Conservation (phyloP, 106 monocot genomes). For the Vanilla planifolia region DNA sequence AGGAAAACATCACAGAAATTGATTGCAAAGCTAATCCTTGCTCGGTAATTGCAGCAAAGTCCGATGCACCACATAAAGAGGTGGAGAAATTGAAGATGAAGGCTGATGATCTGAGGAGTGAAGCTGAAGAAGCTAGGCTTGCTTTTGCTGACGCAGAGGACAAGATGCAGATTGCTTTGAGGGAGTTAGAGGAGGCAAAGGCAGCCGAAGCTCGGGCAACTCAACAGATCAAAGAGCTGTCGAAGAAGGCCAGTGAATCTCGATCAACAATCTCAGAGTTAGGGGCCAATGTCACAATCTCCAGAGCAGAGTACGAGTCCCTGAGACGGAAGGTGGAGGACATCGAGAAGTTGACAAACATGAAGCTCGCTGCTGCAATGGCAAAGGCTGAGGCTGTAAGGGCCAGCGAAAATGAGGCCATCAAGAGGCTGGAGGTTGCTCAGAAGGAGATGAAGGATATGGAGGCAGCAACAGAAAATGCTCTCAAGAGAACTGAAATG, state of each 20-base stretch:
- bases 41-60: conserved; percentile 31
- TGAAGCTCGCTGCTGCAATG: conserved; percentile 53
- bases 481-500: conserved; percentile 49
- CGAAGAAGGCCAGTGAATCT: conserved; percentile 27
- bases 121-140: conserved; percentile 32
- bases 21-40: conserved; percentile 48
- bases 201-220: conserved; percentile 40
- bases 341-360: conserved; percentile 39
- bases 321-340: conserved; percentile 48
- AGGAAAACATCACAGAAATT: conserved; percentile 31
- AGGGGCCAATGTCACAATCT: conserved; percentile 40
- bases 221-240: conserved; percentile 33
- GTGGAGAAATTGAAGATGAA: conserved; percentile 49
- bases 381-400: conserved; percentile 53
- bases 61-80: conserved; percentile 35
- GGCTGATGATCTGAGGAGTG: conserved; percentile 33
- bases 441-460: conserved; percentile 58
- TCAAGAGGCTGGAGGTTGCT: conserved; percentile 30
- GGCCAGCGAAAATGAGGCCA: conserved; percentile 47
- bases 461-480: conserved; percentile 38
- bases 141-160: conserved; percentile 42
- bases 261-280: conserved; percentile 35
- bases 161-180: conserved; percentile 37
- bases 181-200: conserved; percentile 54
- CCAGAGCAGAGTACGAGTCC: conserved; percentile 41